Evolutionary conservation across 108 stramenopile species (phyloP), one percentile per base, ranked within the genome.

Genomic region (Skeletonema marinoi): DNA sequence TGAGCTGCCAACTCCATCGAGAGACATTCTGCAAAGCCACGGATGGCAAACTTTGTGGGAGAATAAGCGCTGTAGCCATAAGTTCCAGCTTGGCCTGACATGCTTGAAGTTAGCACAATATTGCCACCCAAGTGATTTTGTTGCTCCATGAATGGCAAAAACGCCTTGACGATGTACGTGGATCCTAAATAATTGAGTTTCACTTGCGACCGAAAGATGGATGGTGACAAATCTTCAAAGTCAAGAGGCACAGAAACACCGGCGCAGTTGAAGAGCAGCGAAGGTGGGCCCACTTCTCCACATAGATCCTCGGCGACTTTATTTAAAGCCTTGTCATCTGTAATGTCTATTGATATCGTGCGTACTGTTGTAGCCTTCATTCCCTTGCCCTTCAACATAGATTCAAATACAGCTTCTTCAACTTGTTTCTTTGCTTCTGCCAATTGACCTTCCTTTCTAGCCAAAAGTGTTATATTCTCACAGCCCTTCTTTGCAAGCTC

Each of bases 61-160:
- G 85, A 65, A 67, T 97, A 97, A 14, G 95, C 88, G 19, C 91
- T 75, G 73, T 92, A 96, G 10, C 97, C 96, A 81, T 84, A 94
- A 0, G 95, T 83, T 9, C 93, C 96, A 6, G 88, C 63, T 78
- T 95, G 93, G 1, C 93, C 96, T 7, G 89, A 87, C 65, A 83
- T 85, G 70, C 88, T 90, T 56, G 88, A 89, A 11, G 89, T 90
- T n/a, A 96, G 81, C 4, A 88, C 70, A 63, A 96, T 88, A 31
- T 85, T 86, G 16, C 77, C 85, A 21, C 73, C 78, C 32, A 29
- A 16, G 29, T 66, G 41, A 46, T 67, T 50, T 60, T 60, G 51
- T 36, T 75, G 17, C 33, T 32, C 36, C 92, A 97, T 90, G 70
- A 87, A 78, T 19, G 93, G 93, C 51, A 97, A 56, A 76, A 97